A percentile compares a stretch with the other conserved stretches of the same genome.
These are phyloP conservation scores for Evernia prunastri DNA, from an alignment of 495 filamentous ascomycete genomes.

Conservation along the genomic window DNA sequence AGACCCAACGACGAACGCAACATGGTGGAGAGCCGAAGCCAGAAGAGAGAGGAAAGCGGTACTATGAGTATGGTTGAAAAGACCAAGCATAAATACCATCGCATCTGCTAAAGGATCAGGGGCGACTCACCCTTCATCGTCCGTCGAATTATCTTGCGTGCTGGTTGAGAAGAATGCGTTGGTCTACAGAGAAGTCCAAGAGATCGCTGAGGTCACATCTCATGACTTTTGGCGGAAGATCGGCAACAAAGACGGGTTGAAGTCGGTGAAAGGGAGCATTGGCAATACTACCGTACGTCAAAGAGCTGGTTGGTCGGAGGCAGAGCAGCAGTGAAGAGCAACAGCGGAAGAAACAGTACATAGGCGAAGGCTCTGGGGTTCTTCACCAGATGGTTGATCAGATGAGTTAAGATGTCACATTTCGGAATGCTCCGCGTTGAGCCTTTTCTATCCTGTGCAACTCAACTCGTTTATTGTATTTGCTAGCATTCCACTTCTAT, in stretches of 20 bases:
- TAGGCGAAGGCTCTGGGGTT: too few relatives aligned
- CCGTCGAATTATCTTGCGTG: background rate
- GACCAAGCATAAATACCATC: slow-evolving; percentile 5
- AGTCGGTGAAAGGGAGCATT: too few relatives aligned
- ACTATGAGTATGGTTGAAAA: slow-evolving; percentile 5
- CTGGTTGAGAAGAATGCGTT: background rate
- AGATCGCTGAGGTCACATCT: slow-evolving; percentile 14
- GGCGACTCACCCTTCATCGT: background rate
- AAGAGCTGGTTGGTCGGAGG: too few relatives aligned
- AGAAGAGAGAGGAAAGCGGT: slow-evolving; percentile 2
- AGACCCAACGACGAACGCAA: slow-evolving; percentile 4
- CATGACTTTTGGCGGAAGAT: slow-evolving; percentile 11
- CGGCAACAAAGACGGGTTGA: slow-evolving; percentile 1
- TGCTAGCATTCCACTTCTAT: too few relatives aligned
- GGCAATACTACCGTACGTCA: too few relatives aligned
- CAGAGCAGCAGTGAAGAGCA: too few relatives aligned
- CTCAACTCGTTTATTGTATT: too few relatives aligned
- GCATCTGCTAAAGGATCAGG: slow-evolving; percentile 4
- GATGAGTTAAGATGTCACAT: too few relatives aligned
- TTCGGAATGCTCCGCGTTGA: too few relatives aligned
- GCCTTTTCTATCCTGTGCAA: too few relatives aligned
- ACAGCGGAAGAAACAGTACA: too few relatives aligned
- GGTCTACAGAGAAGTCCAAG: slow-evolving; percentile 1
- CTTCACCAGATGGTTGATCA: too few relatives aligned
- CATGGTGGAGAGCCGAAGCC: slow-evolving; percentile 2